These are phyloP conservation scores for Blastomyces emzantsi DNA, from an alignment of 2,329 filamentous ascomycete genomes.

Conservation along the genomic window DNA sequence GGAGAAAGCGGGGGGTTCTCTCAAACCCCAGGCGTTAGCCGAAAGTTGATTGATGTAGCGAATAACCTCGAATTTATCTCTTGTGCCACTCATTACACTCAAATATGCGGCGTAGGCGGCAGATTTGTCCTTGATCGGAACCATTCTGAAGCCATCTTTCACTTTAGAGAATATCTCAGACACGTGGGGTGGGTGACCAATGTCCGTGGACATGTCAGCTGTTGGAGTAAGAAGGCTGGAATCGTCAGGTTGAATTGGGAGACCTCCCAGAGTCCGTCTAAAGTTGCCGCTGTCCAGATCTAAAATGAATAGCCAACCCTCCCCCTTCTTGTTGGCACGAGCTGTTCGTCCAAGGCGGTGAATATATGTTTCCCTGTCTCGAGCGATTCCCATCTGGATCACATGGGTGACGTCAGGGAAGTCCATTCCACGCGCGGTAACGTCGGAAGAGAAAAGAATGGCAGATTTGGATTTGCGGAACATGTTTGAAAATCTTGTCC, in stretches of 20 bases:
- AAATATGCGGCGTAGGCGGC: slow-evolving; percentile 51
- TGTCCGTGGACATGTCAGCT: slow-evolving; percentile 29
- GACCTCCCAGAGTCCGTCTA: slow-evolving; percentile 43
- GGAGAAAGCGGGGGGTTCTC: slow-evolving; percentile 10
- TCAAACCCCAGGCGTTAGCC: slow-evolving; percentile 34
- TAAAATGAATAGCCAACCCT: slow-evolving; percentile 52
- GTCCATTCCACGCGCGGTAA: slow-evolving; percentile 74
- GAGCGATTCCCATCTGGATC: slow-evolving; percentile 60
- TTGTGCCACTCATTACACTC: not conserved
- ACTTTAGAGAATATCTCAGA: slow-evolving; percentile 25
- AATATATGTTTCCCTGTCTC: slow-evolving; percentile 61
- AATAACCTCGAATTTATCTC: slow-evolving; percentile 5
- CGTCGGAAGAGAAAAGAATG: slow-evolving; percentile 68
- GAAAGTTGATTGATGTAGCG: slow-evolving; percentile 23
- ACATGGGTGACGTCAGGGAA: slow-evolving; percentile 74
- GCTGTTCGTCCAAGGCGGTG: slow-evolving; percentile 69
- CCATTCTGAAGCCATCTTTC: slow-evolving; percentile 23
- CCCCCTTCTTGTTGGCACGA: slow-evolving; percentile 54
- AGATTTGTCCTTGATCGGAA: slow-evolving; percentile 29
- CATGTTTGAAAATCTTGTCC: slow-evolving; percentile 59
- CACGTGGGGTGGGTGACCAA: slow-evolving; percentile 14
- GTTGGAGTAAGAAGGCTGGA: slow-evolving; percentile 37
- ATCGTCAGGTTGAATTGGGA: slow-evolving; percentile 43
- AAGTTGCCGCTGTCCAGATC: slow-evolving; percentile 44
- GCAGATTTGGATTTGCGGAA: slow-evolving; percentile 60